Conservation (phyloP, 768 basidiomycete species). For the Auricularia sp. region DNA sequence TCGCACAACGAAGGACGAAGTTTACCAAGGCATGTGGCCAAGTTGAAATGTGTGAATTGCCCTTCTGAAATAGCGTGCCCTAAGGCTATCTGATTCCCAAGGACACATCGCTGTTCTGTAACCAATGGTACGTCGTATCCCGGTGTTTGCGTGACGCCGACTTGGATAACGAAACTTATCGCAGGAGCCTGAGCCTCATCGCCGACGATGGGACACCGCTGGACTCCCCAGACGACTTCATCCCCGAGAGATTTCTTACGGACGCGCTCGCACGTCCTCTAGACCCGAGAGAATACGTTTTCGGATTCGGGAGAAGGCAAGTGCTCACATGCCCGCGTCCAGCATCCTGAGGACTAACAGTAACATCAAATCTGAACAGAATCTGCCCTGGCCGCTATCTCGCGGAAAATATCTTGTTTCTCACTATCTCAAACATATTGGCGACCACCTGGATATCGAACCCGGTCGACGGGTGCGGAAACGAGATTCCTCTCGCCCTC, state of each 20-base stretch:
- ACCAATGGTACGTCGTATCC: conserved; percentile 3
- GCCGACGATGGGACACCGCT: conserved; percentile 12
- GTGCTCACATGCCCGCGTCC: background rate
- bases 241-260: conserved; percentile 10
- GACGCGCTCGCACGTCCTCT: too few relatives aligned
- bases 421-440: too few relatives aligned
- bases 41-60: background rate
- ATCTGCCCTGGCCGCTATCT: too few relatives aligned
- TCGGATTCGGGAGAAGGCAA: background rate
- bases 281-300: too few relatives aligned
- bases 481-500: too few relatives aligned
- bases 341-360: too few relatives aligned
- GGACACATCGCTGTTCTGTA: conserved; percentile 5
- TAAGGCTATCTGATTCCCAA: conserved; percentile 4
- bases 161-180: background rate
- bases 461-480: too few relatives aligned
- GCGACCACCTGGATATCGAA: too few relatives aligned
- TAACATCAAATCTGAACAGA: too few relatives aligned
- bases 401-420: too few relatives aligned
- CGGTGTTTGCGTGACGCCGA: too few relatives aligned
- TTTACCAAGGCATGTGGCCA: background rate
- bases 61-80: background rate
- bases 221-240: conserved; percentile 11
- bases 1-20: background rate
- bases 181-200: background rate